These are phyloP conservation scores for Pseudogymnoascus destructans DNA, from an alignment of 2,329 filamentous ascomycete species.

Conservation along the genomic window DNA sequence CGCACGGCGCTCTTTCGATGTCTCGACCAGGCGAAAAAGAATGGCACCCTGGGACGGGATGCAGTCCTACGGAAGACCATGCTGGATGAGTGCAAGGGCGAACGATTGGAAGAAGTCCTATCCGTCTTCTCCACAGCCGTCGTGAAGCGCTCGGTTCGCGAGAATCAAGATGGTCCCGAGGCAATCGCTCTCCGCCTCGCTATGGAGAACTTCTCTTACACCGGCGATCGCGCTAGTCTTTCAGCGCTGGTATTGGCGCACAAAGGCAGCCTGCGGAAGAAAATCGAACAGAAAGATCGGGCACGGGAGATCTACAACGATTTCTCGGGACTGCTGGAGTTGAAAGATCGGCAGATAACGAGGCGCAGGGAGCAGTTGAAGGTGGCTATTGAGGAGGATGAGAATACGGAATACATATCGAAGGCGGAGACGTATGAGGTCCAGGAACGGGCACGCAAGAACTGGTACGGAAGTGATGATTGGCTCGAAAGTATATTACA, in stretches of 20 bases:
- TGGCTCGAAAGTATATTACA: slow-evolving; percentile 62
- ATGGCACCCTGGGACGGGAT: slow-evolving; percentile 67
- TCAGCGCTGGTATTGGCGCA: slow-evolving; percentile 61
- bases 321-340: slow-evolving; percentile 50
- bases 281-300: slow-evolving; percentile 46
- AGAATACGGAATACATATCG: slow-evolving; percentile 20
- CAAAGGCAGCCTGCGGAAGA: slow-evolving; percentile 47
- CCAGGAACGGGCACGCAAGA: slow-evolving; percentile 49
- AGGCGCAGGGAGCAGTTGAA: slow-evolving; percentile 37
- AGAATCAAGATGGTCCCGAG: slow-evolving; percentile 30
- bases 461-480: slow-evolving; percentile 65
- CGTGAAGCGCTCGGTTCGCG: slow-evolving; percentile 52
- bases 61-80: slow-evolving; percentile 80
- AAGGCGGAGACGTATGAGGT: slow-evolving; percentile 35
- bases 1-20: slow-evolving; percentile 70
- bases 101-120: slow-evolving; percentile 77
- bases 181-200: slow-evolving; percentile 43
- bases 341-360: slow-evolving; percentile 47
- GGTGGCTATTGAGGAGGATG: slow-evolving; percentile 22
- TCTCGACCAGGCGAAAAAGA: slow-evolving; percentile 79
- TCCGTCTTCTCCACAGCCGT: slow-evolving; percentile 74
- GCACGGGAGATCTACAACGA: slow-evolving; percentile 45
- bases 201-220: slow-evolving; percentile 45
- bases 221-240: slow-evolving; percentile 41
- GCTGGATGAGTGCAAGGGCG: slow-evolving; percentile 91